Conservation (phyloP, 2,329 filamentous ascomycete genomes). For the Aspergillus arachidicola region DNA sequence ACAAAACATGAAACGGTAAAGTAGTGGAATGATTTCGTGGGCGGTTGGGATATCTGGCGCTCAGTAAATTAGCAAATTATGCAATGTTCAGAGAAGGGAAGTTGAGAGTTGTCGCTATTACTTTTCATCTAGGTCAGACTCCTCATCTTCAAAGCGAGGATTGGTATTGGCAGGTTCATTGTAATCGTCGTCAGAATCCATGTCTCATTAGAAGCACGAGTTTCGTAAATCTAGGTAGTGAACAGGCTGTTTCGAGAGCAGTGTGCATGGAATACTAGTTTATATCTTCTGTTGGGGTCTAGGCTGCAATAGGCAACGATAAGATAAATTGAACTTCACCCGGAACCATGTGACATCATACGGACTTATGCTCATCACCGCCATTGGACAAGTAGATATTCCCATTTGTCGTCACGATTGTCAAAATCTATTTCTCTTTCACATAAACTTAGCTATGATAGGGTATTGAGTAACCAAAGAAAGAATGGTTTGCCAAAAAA, state of each 20-base stretch:
- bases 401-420: conserved; percentile 3
- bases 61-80: conserved; percentile 13
- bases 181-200: conserved; percentile 33
- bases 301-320: conserved; percentile 30
- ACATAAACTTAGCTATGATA: background rate
- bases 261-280: background rate
- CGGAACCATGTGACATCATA: conserved; percentile 27
- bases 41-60: conserved; percentile 72
- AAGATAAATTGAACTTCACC: conserved; percentile 21
- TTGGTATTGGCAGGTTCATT: conserved; percentile 16
- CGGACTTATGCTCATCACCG: background rate
- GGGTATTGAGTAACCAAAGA: background rate
- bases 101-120: conserved; percentile 15
- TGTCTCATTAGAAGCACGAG: conserved; percentile 10
- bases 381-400: background rate
- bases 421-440: conserved; percentile 3
- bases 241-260: background rate
- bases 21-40: conserved; percentile 80
- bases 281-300: conserved; percentile 11
- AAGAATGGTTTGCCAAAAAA: background rate
- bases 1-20: conserved; percentile 79
- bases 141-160: conserved; percentile 23
- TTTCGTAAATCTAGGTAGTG: background rate
- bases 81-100: background rate
- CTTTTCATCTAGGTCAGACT: conserved; percentile 34